phyloP scores from a whole-genome alignment of 495 filamentous ascomycete species.

The Hypoxylon lenormandii region DNA sequence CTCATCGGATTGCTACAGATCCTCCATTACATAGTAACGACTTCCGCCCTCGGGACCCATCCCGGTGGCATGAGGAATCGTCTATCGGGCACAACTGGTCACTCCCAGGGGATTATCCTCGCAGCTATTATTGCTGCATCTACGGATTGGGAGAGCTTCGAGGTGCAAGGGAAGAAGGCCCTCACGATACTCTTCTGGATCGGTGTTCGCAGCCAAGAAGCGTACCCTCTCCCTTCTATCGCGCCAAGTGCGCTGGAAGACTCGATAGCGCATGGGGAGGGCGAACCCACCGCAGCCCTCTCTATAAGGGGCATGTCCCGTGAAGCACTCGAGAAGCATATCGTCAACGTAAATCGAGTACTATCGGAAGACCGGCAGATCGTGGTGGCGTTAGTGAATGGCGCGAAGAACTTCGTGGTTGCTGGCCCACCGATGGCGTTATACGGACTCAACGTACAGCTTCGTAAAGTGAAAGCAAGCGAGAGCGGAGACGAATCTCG shows the following conservation, averaged over 20 bases:
- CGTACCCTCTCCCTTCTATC: constrained; percentile 84
- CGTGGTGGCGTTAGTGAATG: constrained; percentile 84
- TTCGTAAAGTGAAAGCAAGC: constrained; percentile 85
- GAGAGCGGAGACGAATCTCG: constrained; percentile 87
- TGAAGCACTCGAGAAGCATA: constrained; percentile 78
- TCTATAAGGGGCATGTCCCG: constrained; percentile 82
- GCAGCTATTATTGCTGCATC: constrained; percentile 85
- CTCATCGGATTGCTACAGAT: constrained; percentile 87
- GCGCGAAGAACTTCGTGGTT: constrained; percentile 86
- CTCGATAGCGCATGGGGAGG: constrained; percentile 83
- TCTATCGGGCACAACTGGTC: constrained; percentile 82
- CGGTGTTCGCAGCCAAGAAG: constrained; percentile 86
- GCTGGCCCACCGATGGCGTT: constrained; percentile 87
- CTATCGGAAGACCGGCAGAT: constrained; percentile 83
- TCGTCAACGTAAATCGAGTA: constrained; percentile 85
- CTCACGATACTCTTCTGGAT: constrained; percentile 91
- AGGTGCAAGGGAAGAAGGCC: constrained; percentile 74
- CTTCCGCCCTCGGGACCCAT: constrained; percentile 80
- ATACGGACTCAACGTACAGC: constrained; percentile 84
- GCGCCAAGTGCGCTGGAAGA: constrained; percentile 84
- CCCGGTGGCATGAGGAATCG: constrained; percentile 79
- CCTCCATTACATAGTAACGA: constrained; percentile 84
- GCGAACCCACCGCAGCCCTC: constrained; percentile 85
- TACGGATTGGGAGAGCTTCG: constrained; percentile 80
- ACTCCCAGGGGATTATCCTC: constrained; percentile 87